These are phyloP conservation scores for Fraxinus pennsylvanica DNA, from an alignment of 257 asterid species.

Conservation along the genomic window DNA sequence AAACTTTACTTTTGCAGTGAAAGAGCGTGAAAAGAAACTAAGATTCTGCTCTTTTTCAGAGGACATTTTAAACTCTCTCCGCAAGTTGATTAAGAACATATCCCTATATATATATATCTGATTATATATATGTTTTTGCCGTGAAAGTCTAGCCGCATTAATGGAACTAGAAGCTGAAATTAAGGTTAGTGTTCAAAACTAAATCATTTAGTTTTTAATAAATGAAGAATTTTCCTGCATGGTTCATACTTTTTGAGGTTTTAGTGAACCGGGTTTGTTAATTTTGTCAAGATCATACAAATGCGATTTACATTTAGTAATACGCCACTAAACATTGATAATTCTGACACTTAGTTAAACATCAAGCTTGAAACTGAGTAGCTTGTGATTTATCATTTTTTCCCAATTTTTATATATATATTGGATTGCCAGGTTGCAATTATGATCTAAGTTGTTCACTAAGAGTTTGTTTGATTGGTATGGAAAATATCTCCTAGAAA, in stretches of 20 bases:
- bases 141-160: conserved; percentile 27
- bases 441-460: not conserved
- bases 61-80: conserved; percentile 20
- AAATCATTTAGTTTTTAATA: not conserved
- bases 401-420: not conserved
- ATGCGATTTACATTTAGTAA: not conserved
- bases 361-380: not conserved
- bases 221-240: not conserved
- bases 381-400: not conserved
- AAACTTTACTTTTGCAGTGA: conserved; percentile 3
- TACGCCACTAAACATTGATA: not conserved
- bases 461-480: not conserved
- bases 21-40: not conserved
- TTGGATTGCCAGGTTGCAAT: not conserved
- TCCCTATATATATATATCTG: conserved; percentile 31
- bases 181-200: conserved; percentile 55
- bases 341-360: not conserved
- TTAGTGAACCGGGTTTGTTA: not conserved
- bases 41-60: not conserved
- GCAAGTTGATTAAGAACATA: conserved; percentile 40
- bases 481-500: no score
- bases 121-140: conserved; percentile 33
- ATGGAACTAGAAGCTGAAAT: conserved; percentile 82
- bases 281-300: not conserved
- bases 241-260: not conserved